Base-by-base conservation (phyloP, 371 early-diverging fungal species). In the Circinella umbellata region DNA sequence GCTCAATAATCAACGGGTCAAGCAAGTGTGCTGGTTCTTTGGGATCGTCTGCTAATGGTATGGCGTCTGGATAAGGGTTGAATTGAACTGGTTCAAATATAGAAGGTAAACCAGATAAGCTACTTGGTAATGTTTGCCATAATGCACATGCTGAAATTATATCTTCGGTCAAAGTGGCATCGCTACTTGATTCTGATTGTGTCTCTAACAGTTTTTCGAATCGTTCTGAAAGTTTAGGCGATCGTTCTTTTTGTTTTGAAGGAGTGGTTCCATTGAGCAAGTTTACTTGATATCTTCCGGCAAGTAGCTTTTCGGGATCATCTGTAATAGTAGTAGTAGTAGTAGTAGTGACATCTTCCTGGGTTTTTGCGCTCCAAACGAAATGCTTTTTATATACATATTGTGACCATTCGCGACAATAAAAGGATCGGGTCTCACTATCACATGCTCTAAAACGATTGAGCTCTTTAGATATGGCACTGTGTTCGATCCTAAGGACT, bases 371-470 rank as follows among this genome's bases (percentile, higher is more conserved):
- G 61, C 69, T 76, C 77, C 81, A 84, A 20, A 78, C 76, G 71
- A 87, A 88, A 35, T 86, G 90, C 77, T 91, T 91, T 69, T 92
- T 90, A 73, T 93, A 92, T 15, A 93, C 89, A 78, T 83, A 91
- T 66, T 88, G 90, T 35, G 92, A 91, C 94, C 94, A 94, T 76
- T 94, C 94, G 55, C 94, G 91, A 69, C 94, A 94, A 68, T 90
- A 93, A 60, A 91, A 86, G 75, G 92, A 91, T 61, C 90, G 88
- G 47, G 84, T 88, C 65, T 88, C 89, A 71, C 79, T 78, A 68
- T 93, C 93, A 69, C 94, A 94, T 4, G 93, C 87, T 37, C 94
- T 81, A 64, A 92, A 93, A 61, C 91, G 84, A 13, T 83, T 76
- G 57, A 93, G 71, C 74, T 94, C 93, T 70, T 94, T 94, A 34